Evolutionary conservation across 2,329 filamentous ascomycete genomes (phyloP).

Genomic region (Salinomyces thailandicus): DNA sequence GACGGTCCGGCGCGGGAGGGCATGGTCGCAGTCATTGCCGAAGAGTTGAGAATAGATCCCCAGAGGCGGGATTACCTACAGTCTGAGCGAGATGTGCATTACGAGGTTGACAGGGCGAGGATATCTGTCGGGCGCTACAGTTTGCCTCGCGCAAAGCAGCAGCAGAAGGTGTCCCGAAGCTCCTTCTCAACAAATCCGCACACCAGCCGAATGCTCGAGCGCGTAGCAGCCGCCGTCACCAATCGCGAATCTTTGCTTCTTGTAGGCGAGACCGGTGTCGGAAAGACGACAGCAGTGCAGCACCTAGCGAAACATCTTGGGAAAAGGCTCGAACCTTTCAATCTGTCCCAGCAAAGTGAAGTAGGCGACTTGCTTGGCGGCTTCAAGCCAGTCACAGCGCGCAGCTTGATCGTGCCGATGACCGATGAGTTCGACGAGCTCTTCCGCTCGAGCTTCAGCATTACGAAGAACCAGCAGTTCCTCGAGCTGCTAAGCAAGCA

Average conservation of each 20-base stretch:
- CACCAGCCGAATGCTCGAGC: conserved; percentile 74
- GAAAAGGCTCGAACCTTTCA: conserved; percentile 82
- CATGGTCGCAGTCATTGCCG: conserved; percentile 62
- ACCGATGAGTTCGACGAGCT: conserved; percentile 90
- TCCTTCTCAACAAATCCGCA: conserved; percentile 85
- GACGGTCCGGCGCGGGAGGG: conserved; percentile 50
- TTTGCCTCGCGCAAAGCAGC: conserved; percentile 10
- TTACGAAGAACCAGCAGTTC: conserved; percentile 79
- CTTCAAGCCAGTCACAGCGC: conserved; percentile 89
- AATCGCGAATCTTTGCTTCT: conserved; percentile 82
- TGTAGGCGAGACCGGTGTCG: conserved; percentile 97
- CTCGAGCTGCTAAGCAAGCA: conserved; percentile 69
- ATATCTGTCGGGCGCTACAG: conserved; percentile 23
- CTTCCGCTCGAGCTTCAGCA: conserved; percentile 78
- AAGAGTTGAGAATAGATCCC: conserved; percentile 77
- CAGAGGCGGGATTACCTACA: conserved; percentile 73
- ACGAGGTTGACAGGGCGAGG: conserved; percentile 39
- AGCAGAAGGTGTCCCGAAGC: conserved; percentile 27
- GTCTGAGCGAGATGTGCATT: conserved; percentile 57
- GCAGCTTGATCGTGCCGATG: conserved; percentile 76
- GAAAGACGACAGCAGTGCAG: conserved; percentile 93
- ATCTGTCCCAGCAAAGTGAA: conserved; percentile 95
- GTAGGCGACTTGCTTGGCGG: conserved; percentile 90
- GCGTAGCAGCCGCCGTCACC: conserved; percentile 72
- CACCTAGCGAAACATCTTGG: conserved; percentile 77